Percentiles rank a stretch among this genome's conserved stretches.
phyloP scores from a whole-genome alignment of 805 yeast species.

The Cyberlindnera saturnus region DNA sequence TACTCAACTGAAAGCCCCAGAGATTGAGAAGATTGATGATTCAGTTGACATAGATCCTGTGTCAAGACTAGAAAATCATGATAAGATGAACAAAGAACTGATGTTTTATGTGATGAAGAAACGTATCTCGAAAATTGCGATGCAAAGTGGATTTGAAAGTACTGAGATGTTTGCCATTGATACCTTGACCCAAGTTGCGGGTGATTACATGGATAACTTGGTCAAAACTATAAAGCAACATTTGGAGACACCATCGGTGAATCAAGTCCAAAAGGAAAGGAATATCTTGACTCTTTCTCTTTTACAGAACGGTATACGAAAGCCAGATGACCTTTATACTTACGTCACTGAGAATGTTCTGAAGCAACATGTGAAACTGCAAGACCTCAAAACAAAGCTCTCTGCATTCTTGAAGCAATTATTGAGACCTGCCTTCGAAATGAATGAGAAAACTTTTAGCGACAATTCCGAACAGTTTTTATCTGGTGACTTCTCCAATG shows the following conservation, averaged over 20 bases:
- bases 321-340: constrained; percentile 68
- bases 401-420: constrained; percentile 71
- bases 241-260: constrained; percentile 49
- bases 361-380: constrained; percentile 63
- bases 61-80: constrained; percentile 69
- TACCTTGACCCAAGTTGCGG: constrained; percentile 77
- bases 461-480: constrained; percentile 93
- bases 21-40: constrained; percentile 53
- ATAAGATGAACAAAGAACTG: constrained; percentile 49
- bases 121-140: constrained; percentile 69
- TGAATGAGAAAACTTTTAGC: constrained; percentile 70
- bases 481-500: constrained; percentile 91
- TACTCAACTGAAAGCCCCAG: constrained; percentile 67
- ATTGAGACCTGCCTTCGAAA: constrained; percentile 70
- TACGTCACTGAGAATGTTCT: constrained; percentile 68
- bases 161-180: constrained; percentile 74
- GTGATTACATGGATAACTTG: constrained; percentile 68
- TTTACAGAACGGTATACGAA: constrained; percentile 79
- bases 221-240: constrained; percentile 67
- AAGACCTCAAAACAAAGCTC: constrained; percentile 61
- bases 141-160: constrained; percentile 90
- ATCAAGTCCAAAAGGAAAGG: constrained; percentile 26
- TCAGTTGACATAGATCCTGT: constrained; percentile 72
- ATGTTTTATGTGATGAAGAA: constrained; percentile 63
- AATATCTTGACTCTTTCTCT: constrained; percentile 58